Evolutionary conservation across 768 basidiomycete species (phyloP).

Genomic region (Tylopilus felleus): DNA sequence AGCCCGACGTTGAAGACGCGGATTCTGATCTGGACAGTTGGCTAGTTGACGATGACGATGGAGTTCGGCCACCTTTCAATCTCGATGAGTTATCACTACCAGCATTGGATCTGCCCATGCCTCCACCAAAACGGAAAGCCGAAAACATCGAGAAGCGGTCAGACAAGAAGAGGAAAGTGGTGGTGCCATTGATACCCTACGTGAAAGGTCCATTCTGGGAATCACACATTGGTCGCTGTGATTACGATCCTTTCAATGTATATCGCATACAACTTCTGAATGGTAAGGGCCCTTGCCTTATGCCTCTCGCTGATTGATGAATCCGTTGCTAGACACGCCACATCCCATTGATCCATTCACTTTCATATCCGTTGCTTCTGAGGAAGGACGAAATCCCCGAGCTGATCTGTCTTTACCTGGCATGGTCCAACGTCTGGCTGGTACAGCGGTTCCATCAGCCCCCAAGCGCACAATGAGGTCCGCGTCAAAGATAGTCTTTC

Average conservation of each 20-base stretch:
- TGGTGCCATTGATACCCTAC: conserved; percentile 77
- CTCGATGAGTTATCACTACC: conserved; percentile 36
- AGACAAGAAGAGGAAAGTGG: conserved; percentile 71
- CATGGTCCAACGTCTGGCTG: conserved; percentile 25
- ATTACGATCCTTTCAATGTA: conserved; percentile 64
- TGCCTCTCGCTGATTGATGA: conserved; percentile 1
- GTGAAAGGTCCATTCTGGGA: conserved; percentile 86
- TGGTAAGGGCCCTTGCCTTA: conserved; percentile 45
- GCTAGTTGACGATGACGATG: conserved; percentile 69
- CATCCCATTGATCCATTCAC: conserved; percentile 76
- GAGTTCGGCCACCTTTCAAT: conserved; percentile 45
- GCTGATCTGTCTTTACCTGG: conserved; percentile 39
- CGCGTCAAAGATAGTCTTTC: conserved; percentile 59
- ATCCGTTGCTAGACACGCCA: conserved; percentile 54
- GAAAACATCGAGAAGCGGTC: conserved; percentile 43
- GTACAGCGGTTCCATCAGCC: conserved; percentile 16
- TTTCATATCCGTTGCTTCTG: conserved; percentile 52
- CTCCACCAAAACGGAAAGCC: conserved; percentile 63
- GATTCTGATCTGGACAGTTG: conserved; percentile 40
- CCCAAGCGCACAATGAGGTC: conserved; percentile 26
- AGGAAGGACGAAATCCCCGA: conserved; percentile 29
- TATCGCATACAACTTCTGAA: conserved; percentile 84
- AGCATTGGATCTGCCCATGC: conserved; percentile 32
- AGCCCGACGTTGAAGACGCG: conserved; percentile 54
- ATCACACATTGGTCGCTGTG: conserved; percentile 57